Base-by-base conservation (phyloP, 1,284 basidiomycete species). In the Irpex sp. region DNA sequence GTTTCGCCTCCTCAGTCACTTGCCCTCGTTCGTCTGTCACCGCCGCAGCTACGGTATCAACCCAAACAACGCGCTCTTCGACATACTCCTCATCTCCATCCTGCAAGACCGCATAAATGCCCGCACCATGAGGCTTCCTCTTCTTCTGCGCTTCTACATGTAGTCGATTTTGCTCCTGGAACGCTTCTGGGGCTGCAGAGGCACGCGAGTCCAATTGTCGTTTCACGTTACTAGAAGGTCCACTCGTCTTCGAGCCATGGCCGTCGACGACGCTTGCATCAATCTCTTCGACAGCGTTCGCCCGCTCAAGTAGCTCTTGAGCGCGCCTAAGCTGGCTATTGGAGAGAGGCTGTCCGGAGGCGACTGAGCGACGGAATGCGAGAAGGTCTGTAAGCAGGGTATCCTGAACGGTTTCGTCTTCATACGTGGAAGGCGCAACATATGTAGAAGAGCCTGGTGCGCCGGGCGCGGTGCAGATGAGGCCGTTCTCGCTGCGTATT, bases 11-110 rank as follows among this genome's bases (percentile, higher is more conserved):
- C 54, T 56, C 54, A 62, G n/a, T 54, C 13, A n/a, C 49, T 54
- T n/a, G 49, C 49, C 13, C 49, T 15, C n/a, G 15, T n/a, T 54
- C 49, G 15, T 62, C 59, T 22, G 15, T 32, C 59, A 13, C 27
- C 18, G 59, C 59, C 59, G 27, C 20, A 6, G 54, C 18, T 22
- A 22, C 54, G 18, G 54, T 62, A 10, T 62, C 22, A 15, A 62
- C 59, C 59, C 59, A 62, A 5, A 62, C 20, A 4, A 62, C 59
- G 15, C 22, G 15, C 10, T 62, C 59, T n/a, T 22, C 11, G 20
- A 22, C 59, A 32, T 62, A 62, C 22, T 62, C 59, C 59, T 62
- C 59, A 15, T 22, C 59, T 32, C 59, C 59, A 32, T 62, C 59
- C 20, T 22, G 20, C 13, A 62, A 10, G 18, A 62, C 20, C 15